Evolutionary conservation across 805 yeast genomes (phyloP), one percentile per base, ranked within the genome.

Genomic region (Trichomonascus vanleenenianus): DNA sequence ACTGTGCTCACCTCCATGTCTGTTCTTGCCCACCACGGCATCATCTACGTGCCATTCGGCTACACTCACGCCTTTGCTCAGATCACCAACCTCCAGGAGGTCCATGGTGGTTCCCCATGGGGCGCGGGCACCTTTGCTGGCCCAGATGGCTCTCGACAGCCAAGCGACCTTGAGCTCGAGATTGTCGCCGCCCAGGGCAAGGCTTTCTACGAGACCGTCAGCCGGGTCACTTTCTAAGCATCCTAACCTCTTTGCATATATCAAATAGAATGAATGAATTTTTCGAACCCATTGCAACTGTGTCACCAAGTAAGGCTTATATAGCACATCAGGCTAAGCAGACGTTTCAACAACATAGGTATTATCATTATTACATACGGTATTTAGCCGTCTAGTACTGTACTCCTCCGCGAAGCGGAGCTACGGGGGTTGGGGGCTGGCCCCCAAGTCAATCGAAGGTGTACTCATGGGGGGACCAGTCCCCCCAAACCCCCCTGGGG

Each of bases 51-150:
- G 40, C 94, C 95, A 50, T 71, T 85, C 55, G 95, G 95, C 50
- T 85, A 79, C 68, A 74, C 72, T 50, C 62, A 70, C 50, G 69
- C 74, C 3, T 81, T 80, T 64, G 72, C 74, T 8, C 72, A 73
- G 54, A 57, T 81, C 52, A 66, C 84, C 37, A 71, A 71, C 64
- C 58, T 81, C 38, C 75, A 72, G 3, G 87, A 83, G 67, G 72
- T 78, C 42, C 94, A 83, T 60, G 95, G 95, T 52, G 85, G 84
- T 46, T 76, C 88, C 18, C 77, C 95, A 39, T 86, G 88, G 87
- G 95, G 95, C 62, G 83, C 95, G 31, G 95, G 95, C 54, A 68
- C 85, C 34, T 70, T 74, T 57, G 87, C 95, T 22, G 85, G 79
- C 42, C 70, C 73, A 43, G 91, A 83, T 59, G 95, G 94, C 43